These are phyloP conservation scores for Brassica balearica DNA, from an alignment of 441 rosid genomes.

Conservation along the genomic window DNA sequence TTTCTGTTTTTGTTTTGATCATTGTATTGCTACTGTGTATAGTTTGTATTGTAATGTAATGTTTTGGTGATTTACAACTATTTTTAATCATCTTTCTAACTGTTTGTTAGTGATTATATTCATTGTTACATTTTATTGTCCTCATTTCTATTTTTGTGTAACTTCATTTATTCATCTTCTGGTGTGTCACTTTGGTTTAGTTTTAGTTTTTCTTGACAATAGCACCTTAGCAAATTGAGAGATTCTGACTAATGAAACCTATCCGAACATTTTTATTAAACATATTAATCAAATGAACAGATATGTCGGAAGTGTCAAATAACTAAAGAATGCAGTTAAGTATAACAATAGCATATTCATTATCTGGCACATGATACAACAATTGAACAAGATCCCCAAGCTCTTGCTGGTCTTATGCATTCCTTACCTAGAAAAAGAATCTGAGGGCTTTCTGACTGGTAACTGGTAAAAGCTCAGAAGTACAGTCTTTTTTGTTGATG, in stretches of 20 bases:
- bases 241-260: background rate
- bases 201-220: background rate
- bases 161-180: constrained; percentile 17
- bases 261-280: background rate
- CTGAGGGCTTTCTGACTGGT: background rate
- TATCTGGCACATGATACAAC: background rate
- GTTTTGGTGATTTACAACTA: constrained; percentile 12
- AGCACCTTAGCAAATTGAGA: background rate
- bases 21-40: constrained; percentile 37
- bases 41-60: constrained; percentile 38
- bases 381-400: background rate
- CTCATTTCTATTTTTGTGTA: constrained; percentile 18
- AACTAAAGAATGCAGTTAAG: background rate
- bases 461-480: background rate
- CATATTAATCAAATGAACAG: background rate
- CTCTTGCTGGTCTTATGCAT: background rate
- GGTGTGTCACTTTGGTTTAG: background rate
- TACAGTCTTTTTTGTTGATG: background rate
- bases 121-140: constrained; percentile 36
- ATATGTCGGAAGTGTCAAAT: background rate
- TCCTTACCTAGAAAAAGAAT: background rate
- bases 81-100: background rate
- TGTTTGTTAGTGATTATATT: constrained; percentile 39
- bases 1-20: constrained; percentile 16
- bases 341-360: background rate